phyloP scores from a whole-genome alignment of 257 asterid genomes.

The Handroanthus guayacan region DNA sequence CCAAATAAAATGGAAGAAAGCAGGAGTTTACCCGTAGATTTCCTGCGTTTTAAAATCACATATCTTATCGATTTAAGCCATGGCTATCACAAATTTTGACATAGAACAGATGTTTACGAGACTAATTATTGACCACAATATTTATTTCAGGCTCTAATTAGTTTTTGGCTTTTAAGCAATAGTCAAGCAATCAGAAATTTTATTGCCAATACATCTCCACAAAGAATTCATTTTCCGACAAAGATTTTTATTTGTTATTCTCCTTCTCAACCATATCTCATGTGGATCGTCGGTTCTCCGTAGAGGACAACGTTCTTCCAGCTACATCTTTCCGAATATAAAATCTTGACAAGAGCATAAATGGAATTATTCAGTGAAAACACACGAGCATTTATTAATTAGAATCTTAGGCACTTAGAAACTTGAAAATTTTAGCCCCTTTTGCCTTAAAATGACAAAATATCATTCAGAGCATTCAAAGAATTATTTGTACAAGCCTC shows the following conservation, averaged over 20 bases:
- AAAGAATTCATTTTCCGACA: slow-evolving; percentile 8
- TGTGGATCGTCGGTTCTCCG: slow-evolving; percentile 8
- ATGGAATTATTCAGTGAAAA: slow-evolving; percentile 15
- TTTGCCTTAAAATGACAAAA: neutral
- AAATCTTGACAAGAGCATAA: slow-evolving; percentile 1
- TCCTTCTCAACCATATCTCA: slow-evolving; percentile 2
- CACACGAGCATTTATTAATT: neutral
- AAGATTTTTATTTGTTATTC: neutral
- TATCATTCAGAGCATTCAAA: slow-evolving; percentile 20
- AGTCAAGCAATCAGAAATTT: neutral
- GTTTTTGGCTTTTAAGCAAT: neutral
- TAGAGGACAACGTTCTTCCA: slow-evolving; percentile 3
- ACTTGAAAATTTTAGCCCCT: neutral
- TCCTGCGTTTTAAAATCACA: slow-evolving; percentile 14
- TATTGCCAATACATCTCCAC: neutral
- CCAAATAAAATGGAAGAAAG: neutral
- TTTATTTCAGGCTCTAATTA: neutral
- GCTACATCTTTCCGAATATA: slow-evolving; percentile 12
- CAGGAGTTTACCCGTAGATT: neutral
- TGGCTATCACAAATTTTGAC: neutral
- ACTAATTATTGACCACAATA: neutral
- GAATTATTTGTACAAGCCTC: neutral
- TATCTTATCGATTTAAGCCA: neutral
- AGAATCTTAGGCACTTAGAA: slow-evolving; percentile 22
- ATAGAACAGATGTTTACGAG: slow-evolving; percentile 4